Base-by-base conservation (phyloP, 768 basidiomycete genomes). In the Lactifluus pinguis region DNA sequence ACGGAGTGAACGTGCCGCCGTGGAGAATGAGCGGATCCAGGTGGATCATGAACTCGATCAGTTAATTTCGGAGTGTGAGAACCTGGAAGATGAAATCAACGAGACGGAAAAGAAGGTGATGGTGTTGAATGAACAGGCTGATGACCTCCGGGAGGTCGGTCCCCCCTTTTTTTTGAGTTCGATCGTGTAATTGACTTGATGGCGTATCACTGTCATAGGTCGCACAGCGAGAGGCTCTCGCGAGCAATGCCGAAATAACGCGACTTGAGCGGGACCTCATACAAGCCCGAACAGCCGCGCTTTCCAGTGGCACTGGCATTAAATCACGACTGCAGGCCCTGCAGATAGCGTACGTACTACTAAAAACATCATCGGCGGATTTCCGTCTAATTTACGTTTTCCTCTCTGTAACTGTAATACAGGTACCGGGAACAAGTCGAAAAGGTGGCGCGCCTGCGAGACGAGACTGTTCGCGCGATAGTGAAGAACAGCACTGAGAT, bases 401-500 rank as follows among this genome's bases (percentile, higher is more conserved):
- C 25, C 56, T n/a, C n/a, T n/a, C n/a, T 49, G 34, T 54, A 25
- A 25, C 25, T 8, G 32, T 34, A 9, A 32, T 45, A 25, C 68
- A 92, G 89, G 53, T 87, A 89, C 69, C 82, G 83, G 65, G 89
- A 92, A 68, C 89, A 92, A 67, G 73, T 87, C 13, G 87, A 88
- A 62, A 88, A 86, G 68, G 82, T 87, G 21, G 79, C 80, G 50
- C 80, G 87, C 52, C 69, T 92, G 32, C 86, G 83, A 65, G 89
- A 92, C 57, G 89, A 90, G 66, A 90, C 87, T 0, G 80, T 89
- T 49, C 83, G 87, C 0, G 86, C 85, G 17, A 89, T 92, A 61
- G 81, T 88, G 60, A 92, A 90, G 77, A 90, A 85, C 71, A 87
- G 86, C 67, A 87, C 86, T 63, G 90, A 92, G 63, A 88, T 91